These are phyloP conservation scores for Rhizopogon rudus DNA, from an alignment of 768 basidiomycete genomes.

Conservation along the genomic window DNA sequence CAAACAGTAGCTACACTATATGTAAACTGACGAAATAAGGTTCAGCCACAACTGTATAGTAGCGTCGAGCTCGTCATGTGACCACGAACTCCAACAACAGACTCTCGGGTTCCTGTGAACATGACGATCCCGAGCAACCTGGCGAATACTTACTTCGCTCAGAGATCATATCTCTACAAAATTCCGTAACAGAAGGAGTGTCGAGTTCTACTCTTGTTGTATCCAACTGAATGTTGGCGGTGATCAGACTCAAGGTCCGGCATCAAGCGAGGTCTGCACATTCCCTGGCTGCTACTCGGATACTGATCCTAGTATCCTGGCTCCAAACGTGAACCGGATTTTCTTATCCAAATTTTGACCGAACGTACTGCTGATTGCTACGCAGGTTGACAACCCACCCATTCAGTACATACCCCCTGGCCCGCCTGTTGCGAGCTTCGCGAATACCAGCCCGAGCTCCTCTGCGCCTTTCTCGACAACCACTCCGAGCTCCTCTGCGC, in stretches of 20 bases:
- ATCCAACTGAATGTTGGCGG: constrained; percentile 25
- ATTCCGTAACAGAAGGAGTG: constrained; percentile 48
- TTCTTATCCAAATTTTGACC: neutral
- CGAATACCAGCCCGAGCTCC: constrained; percentile 11
- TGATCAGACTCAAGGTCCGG: constrained; percentile 15
- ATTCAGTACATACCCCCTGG: constrained; percentile 49
- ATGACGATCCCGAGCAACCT: too few relatives aligned
- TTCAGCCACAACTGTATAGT: too few relatives aligned
- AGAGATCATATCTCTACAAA: constrained; percentile 75
- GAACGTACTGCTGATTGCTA: neutral
- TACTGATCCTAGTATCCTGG: constrained; percentile 64
- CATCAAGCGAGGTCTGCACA: constrained; percentile 36
- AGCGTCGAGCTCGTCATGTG: too few relatives aligned
- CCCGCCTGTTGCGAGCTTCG: constrained; percentile 41
- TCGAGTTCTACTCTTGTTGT: constrained; percentile 32
- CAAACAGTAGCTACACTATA: too few relatives aligned
- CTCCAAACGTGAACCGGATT: constrained; percentile 32
- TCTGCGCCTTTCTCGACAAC: constrained; percentile 5
- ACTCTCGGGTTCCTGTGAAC: too few relatives aligned
- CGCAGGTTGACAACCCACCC: constrained; percentile 26
- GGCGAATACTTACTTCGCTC: constrained; percentile 78
- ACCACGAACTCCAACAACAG: too few relatives aligned
- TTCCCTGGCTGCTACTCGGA: constrained; percentile 72
- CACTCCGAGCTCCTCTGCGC: too few relatives aligned
- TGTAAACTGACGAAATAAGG: too few relatives aligned